Evolutionary conservation across 1,284 basidiomycete genomes (phyloP).

Genomic region (Naganishia sp.): DNA sequence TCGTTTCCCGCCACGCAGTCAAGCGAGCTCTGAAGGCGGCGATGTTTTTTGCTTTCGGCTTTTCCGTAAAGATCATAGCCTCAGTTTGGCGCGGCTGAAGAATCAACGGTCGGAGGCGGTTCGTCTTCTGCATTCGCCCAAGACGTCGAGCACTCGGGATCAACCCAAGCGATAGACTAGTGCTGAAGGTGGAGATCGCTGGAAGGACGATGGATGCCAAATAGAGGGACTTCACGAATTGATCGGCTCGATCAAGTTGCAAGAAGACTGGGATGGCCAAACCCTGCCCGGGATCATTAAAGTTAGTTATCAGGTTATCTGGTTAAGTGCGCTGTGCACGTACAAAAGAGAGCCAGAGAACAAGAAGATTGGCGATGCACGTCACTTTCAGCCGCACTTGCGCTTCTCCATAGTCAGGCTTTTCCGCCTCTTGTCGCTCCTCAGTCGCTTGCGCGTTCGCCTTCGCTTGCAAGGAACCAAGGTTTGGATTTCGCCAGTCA

Average conservation of each 20-base stretch:
- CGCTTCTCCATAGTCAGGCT: neutral
- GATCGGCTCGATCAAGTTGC: neutral
- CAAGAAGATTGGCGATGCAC: neutral
- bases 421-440: neutral
- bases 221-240: conserved; percentile 1
- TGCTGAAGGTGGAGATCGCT: neutral
- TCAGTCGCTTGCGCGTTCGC: neutral
- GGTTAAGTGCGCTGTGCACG: neutral
- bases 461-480: neutral
- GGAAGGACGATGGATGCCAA: conserved; percentile 22
- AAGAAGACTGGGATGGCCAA: conserved; percentile 19
- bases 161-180: neutral
- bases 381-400: neutral
- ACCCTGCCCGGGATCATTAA: neutral
- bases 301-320: no score
- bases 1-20: no score
- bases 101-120: neutral
- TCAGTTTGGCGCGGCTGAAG: neutral
- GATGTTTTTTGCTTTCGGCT: neutral
- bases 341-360: conserved; percentile 21
- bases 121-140: neutral
- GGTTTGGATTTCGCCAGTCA: neutral
- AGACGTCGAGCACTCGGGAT: no score
- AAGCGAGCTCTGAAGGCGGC: neutral
- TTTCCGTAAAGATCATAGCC: neutral